phyloP scores from a whole-genome alignment of 257 asterid species.

The Echium plantagineum region DNA sequence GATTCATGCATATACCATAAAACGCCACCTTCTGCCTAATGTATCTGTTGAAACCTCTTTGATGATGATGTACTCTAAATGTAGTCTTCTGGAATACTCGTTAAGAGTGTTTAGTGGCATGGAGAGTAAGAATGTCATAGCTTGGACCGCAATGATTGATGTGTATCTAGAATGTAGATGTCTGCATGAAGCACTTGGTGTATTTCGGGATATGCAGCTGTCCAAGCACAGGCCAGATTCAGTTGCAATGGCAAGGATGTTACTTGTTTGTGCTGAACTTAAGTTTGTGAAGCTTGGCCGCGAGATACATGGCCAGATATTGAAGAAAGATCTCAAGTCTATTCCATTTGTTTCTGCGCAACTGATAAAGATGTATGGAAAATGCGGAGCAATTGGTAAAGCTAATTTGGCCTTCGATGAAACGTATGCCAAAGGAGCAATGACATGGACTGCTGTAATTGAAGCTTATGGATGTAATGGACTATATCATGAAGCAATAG shows the following conservation, averaged over 20 bases:
- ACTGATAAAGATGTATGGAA: conserved; percentile 68
- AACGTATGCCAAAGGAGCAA: conserved; percentile 54
- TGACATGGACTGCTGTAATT: conserved; percentile 79
- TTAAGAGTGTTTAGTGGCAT: conserved; percentile 40
- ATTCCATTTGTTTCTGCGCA: conserved; percentile 68
- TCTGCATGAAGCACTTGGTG: conserved; percentile 40
- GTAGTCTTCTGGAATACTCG: conserved; percentile 43
- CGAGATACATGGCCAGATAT: conserved; percentile 67
- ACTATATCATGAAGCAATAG: conserved; percentile 39
- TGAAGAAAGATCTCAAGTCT: conserved; percentile 40
- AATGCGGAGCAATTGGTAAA: conserved; percentile 32
- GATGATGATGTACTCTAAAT: conserved; percentile 87
- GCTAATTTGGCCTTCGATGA: conserved; percentile 48
- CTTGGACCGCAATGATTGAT: conserved; percentile 95
- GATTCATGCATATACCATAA: conserved; percentile 57
- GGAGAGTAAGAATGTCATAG: conserved; percentile 62
- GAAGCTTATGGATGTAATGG: conserved; percentile 51
- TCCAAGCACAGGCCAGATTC: conserved; percentile 85
- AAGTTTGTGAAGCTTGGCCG: conserved; percentile 43
- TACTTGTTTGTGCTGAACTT: conserved; percentile 45
- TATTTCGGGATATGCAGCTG: conserved; percentile 65
- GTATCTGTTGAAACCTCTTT: conserved; percentile 61
- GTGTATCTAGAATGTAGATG: conserved; percentile 40
- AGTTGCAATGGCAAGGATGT: conserved; percentile 52
- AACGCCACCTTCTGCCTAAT: conserved; percentile 37